Evolutionary conservation across 2,329 filamentous ascomycete species (phyloP).

Genomic region (Pseudogymnoascus sp.): DNA sequence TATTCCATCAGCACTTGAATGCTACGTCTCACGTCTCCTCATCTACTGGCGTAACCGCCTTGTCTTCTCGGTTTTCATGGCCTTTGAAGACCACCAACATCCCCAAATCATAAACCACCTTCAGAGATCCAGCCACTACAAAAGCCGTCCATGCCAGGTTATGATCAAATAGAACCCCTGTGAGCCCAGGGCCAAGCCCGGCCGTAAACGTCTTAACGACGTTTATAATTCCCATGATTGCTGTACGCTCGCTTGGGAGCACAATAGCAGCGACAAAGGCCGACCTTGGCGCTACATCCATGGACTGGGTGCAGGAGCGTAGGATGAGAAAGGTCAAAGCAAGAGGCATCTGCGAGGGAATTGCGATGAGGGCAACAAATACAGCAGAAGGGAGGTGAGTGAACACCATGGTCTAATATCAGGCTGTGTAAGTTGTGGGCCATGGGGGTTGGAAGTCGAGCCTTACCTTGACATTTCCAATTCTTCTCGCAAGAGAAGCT

Average conservation of each 20-base stretch:
- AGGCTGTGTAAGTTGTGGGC: neutral
- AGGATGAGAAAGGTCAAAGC: slow-evolving; percentile 55
- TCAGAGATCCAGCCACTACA: slow-evolving; percentile 54
- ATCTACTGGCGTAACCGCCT: slow-evolving; percentile 13
- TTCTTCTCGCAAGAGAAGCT: slow-evolving; percentile 45
- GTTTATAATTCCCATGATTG: slow-evolving; percentile 64
- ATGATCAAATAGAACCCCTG: slow-evolving; percentile 52
- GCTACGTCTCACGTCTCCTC: slow-evolving; percentile 14
- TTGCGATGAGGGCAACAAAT: slow-evolving; percentile 55
- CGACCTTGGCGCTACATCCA: slow-evolving; percentile 64
- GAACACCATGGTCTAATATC: slow-evolving; percentile 60
- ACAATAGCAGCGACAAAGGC: slow-evolving; percentile 63
- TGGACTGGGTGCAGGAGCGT: slow-evolving; percentile 55
- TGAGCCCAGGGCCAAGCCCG: slow-evolving; percentile 55
- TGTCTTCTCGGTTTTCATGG: slow-evolving; percentile 26
- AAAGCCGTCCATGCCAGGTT: slow-evolving; percentile 57
- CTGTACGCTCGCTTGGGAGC: slow-evolving; percentile 58
- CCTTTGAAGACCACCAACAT: slow-evolving; percentile 44
- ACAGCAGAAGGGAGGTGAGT: slow-evolving; percentile 64
- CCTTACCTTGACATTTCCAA: slow-evolving; percentile 56
- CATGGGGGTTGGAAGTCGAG: slow-evolving; percentile 22
- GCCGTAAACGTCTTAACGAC: slow-evolving; percentile 60
- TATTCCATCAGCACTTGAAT: neutral
- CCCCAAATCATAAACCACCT: slow-evolving; percentile 53
- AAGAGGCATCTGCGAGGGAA: slow-evolving; percentile 45